phyloP scores from a whole-genome alignment of 768 basidiomycete genomes.

The Lentinus tigrinus region DNA sequence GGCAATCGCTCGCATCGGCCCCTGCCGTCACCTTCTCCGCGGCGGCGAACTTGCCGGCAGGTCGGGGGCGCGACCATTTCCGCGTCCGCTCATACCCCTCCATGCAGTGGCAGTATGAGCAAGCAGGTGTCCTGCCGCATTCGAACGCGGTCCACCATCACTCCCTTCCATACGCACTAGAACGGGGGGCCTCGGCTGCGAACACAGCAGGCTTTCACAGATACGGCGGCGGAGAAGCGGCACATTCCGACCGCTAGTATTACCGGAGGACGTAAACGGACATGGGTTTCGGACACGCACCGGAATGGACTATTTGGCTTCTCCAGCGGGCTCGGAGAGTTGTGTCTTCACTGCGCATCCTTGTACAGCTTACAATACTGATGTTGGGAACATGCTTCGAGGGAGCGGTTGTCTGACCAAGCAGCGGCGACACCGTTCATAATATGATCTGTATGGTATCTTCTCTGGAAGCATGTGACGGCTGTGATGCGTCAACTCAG shows the following conservation, averaged over 20 bases:
- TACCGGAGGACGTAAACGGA: slow-evolving; percentile 13
- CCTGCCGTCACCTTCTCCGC: slow-evolving; percentile 20
- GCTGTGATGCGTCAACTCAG: slow-evolving; percentile 12
- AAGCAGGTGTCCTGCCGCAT: slow-evolving; percentile 16
- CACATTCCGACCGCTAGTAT: slow-evolving; percentile 14
- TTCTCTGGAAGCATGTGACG: slow-evolving; percentile 10
- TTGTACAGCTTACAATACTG: slow-evolving; percentile 5
- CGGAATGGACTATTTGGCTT: slow-evolving; percentile 8
- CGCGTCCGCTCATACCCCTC: slow-evolving; percentile 25
- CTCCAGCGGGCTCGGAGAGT: slow-evolving; percentile 12
- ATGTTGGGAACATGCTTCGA: not conserved
- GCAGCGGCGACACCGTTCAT: slow-evolving; percentile 4
- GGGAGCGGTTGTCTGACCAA: not conserved
- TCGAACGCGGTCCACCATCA: slow-evolving; percentile 9
- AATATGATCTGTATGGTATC: not conserved
- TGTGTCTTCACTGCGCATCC: not conserved
- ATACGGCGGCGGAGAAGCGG: slow-evolving; percentile 16
- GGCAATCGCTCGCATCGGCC: slow-evolving; percentile 22
- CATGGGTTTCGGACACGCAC: slow-evolving; percentile 15
- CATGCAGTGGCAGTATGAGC: slow-evolving; percentile 21
- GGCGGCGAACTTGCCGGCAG: slow-evolving; percentile 20
- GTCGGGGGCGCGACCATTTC: slow-evolving; percentile 22
- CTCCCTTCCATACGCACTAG: slow-evolving; percentile 8
- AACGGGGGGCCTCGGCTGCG: slow-evolving; percentile 7
- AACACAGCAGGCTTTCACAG: slow-evolving; percentile 9